A percentile compares a stretch with the other conserved stretches of the same genome.
Conservation (phyloP, 805 yeast genomes). For the Henningerozyma blattae region DNA sequence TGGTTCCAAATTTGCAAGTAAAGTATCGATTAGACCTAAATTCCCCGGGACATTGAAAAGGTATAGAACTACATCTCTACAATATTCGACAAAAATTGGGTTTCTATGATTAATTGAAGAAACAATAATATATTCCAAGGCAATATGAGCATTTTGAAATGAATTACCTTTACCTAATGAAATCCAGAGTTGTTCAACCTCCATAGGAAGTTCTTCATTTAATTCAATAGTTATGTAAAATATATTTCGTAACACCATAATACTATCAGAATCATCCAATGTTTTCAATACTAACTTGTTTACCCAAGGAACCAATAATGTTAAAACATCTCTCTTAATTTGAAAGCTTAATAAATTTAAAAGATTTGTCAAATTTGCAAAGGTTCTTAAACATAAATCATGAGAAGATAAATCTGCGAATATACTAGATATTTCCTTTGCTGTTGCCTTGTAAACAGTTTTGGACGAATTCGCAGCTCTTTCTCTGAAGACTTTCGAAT, state of each 20-base stretch:
- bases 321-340: conserved; percentile 64
- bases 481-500: conserved; percentile 49
- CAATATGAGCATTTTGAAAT: conserved; percentile 55
- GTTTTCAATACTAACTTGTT: conserved; percentile 58
- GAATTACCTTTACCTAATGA: conserved; percentile 74
- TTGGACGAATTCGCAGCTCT: conserved; percentile 63
- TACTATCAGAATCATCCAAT: conserved; percentile 32
- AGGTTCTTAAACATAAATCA: conserved; percentile 50
- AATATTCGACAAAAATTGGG: conserved; percentile 61
- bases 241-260: conserved; percentile 69
- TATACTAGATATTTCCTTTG: conserved; percentile 65
- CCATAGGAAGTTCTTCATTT: conserved; percentile 64
- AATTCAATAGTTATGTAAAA: conserved; percentile 77
- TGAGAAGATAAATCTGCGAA: conserved; percentile 50
- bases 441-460: conserved; percentile 77
- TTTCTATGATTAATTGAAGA: conserved; percentile 61
- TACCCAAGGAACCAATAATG: conserved; percentile 87
- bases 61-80: conserved; percentile 73
- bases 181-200: conserved; percentile 91
- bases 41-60: conserved; percentile 45
- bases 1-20: conserved; percentile 67
- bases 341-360: conserved; percentile 45
- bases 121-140: conserved; percentile 56
- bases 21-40: conserved; percentile 41
- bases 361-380: conserved; percentile 59